phyloP scores from a whole-genome alignment of 2,329 filamentous ascomycete species.

The Aspergillus sp. region DNA sequence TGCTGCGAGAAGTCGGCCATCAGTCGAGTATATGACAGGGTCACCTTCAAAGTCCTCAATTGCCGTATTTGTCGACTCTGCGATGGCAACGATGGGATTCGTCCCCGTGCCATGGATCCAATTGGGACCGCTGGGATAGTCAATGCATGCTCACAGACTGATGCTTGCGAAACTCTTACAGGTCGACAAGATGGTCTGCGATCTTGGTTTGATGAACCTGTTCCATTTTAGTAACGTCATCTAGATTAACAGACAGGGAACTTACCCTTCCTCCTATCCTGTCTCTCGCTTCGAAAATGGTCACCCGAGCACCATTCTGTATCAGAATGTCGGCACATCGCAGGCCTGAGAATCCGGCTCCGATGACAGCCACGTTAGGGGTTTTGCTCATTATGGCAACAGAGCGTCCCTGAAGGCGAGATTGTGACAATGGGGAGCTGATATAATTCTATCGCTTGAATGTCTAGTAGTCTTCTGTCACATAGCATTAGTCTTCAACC shows the following conservation, averaged over 20 bases:
- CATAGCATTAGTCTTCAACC: too few relatives aligned
- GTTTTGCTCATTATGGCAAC: constrained; percentile 32
- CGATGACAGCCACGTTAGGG: constrained; percentile 58
- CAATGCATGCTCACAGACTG: background rate
- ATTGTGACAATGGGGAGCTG: too few relatives aligned
- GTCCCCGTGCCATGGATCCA: constrained; percentile 64
- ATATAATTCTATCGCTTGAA: too few relatives aligned
- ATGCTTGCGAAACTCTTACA: constrained; percentile 42
- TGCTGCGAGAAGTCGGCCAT: constrained; percentile 44
- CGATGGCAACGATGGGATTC: constrained; percentile 61
- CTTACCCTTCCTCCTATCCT: constrained; percentile 58
- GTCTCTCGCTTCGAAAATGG: constrained; percentile 59
- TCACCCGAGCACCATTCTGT: constrained; percentile 56
- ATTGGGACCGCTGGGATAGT: constrained; percentile 54
- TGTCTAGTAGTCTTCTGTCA: too few relatives aligned
- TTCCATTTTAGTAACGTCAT: constrained; percentile 9
- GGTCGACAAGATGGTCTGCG: constrained; percentile 54
- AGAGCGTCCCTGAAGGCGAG: background rate
- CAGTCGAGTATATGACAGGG: constrained; percentile 47
- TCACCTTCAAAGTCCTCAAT: constrained; percentile 54
- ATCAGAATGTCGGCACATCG: constrained; percentile 59
- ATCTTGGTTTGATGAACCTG: constrained; percentile 52
- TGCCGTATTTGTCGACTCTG: constrained; percentile 50
- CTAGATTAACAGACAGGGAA: background rate
- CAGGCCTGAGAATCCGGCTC: constrained; percentile 60